Percentiles rank a stretch among this genome's conserved stretches.
Evolutionary conservation across 2,329 filamentous ascomycete genomes (phyloP).

Genomic region (Alternaria hordeiaustralica): DNA sequence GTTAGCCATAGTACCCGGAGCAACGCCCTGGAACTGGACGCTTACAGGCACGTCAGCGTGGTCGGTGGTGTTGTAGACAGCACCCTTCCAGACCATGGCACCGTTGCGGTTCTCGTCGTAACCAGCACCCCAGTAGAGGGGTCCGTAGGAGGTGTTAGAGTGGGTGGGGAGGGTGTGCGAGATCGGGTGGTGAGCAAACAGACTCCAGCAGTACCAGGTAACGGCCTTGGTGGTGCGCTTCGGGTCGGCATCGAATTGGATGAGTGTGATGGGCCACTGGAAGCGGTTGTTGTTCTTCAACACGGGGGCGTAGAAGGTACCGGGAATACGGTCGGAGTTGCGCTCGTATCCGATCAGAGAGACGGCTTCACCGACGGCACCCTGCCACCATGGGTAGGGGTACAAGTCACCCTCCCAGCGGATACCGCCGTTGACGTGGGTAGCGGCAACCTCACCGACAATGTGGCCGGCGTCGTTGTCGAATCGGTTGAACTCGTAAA

Average conservation of each 20-base stretch:
- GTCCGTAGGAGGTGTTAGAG: constrained; percentile 48
- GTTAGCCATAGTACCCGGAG: constrained; percentile 32
- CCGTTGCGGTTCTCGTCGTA: constrained; percentile 35
- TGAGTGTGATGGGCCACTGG: constrained; percentile 48
- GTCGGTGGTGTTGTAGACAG: constrained; percentile 57
- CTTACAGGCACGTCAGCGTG: constrained; percentile 26
- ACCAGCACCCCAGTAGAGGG: constrained; percentile 56
- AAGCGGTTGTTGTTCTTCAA: constrained; percentile 45
- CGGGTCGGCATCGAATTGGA: constrained; percentile 51
- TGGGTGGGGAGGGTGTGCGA: constrained; percentile 53
- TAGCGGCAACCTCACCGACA: constrained; percentile 46
- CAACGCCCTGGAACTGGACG: constrained; percentile 39
- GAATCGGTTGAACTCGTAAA: constrained; percentile 51
- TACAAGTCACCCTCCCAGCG: constrained; percentile 36
- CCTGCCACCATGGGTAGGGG: constrained; percentile 55
- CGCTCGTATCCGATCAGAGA: constrained; percentile 70
- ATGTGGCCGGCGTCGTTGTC: constrained; percentile 49
- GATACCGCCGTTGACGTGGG: constrained; percentile 38
- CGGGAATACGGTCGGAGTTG: constrained; percentile 65
- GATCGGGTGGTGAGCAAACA: constrained; percentile 53
- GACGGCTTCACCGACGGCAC: constrained; percentile 69
- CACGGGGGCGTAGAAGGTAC: constrained; percentile 49
- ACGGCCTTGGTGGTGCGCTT: constrained; percentile 37
- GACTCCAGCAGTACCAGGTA: constrained; percentile 47
- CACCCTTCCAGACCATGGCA: constrained; percentile 54